Conservation (phyloP, 495 filamentous ascomycete genomes). For the Lasiosphaeria miniovina region DNA sequence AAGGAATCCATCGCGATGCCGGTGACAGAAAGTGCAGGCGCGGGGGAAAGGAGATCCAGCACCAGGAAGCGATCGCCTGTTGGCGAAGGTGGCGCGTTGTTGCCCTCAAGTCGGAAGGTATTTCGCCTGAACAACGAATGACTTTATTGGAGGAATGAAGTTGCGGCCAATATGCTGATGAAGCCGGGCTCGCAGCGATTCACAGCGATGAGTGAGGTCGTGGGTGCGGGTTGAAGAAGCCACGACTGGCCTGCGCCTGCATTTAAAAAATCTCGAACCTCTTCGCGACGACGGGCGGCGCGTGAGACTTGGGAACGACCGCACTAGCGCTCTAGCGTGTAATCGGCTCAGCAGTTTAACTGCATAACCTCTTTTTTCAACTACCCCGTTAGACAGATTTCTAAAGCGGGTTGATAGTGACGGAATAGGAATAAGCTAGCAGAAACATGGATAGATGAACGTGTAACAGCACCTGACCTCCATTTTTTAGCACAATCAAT, state of each 20-base stretch:
- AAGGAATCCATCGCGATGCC: slow-evolving; percentile 67
- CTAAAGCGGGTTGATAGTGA: too few relatives aligned
- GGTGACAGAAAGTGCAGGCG: neutral
- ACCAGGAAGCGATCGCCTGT: slow-evolving; percentile 11
- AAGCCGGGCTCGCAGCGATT: slow-evolving; percentile 16
- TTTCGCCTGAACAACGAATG: slow-evolving; percentile 1
- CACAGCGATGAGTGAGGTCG: slow-evolving; percentile 18
- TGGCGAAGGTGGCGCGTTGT: slow-evolving; percentile 18
- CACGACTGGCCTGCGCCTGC: slow-evolving; percentile 25
- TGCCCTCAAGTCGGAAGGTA: slow-evolving; percentile 14
- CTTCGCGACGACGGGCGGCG: slow-evolving; percentile 23
- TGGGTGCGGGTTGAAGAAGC: slow-evolving; percentile 21
- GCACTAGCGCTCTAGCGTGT: neutral
- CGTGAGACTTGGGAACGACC: slow-evolving; percentile 14
- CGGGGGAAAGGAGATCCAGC: slow-evolving; percentile 2
- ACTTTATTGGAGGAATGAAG: slow-evolving; percentile 1
- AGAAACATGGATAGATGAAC: too few relatives aligned
- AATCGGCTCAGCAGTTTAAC: neutral
- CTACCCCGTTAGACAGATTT: neutral
- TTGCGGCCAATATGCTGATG: slow-evolving; percentile 2
- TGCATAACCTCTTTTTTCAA: neutral
- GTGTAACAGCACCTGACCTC: too few relatives aligned
- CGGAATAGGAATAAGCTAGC: too few relatives aligned
- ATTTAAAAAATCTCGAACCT: slow-evolving; percentile 24
- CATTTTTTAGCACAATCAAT: too few relatives aligned